phyloP scores from a whole-genome alignment of 805 yeast genomes.

The Ogataea allantospora region DNA sequence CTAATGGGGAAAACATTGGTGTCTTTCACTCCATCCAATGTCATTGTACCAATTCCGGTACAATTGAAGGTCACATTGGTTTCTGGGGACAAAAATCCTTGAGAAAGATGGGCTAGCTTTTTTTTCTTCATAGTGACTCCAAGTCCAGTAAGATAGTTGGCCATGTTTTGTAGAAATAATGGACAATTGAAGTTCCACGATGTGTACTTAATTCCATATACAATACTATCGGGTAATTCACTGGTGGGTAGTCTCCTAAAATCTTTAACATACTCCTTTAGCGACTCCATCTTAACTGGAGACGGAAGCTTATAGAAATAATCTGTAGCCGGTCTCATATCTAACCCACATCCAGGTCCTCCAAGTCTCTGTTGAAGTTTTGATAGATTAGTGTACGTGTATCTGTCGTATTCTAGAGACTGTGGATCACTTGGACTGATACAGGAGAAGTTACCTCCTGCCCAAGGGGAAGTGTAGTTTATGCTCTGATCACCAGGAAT shows the following conservation, averaged over 20 bases:
- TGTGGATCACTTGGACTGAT: constrained; percentile 57
- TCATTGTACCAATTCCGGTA: constrained; percentile 68
- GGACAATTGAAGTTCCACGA: constrained; percentile 79
- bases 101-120: constrained; percentile 50
- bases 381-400: constrained; percentile 51
- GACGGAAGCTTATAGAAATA: constrained; percentile 53
- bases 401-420: constrained; percentile 50
- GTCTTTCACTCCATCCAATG: constrained; percentile 65
- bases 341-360: constrained; percentile 48
- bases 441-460: constrained; percentile 62
- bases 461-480: constrained; percentile 78
- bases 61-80: constrained; percentile 64
- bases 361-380: constrained; percentile 47
- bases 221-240: constrained; percentile 50
- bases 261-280: constrained; percentile 49
- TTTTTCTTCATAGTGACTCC: constrained; percentile 54
- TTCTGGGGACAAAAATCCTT: constrained; percentile 41
- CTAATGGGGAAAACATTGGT: constrained; percentile 62
- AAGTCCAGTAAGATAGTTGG: constrained; percentile 38
- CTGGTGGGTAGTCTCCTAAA: constrained; percentile 37
- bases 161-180: constrained; percentile 48
- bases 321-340: constrained; percentile 51
- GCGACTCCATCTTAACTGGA: constrained; percentile 44
- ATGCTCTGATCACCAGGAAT: constrained; percentile 78
- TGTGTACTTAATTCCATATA: constrained; percentile 53